Conservation (phyloP, 345 rosid species). For the Crucihimalaya himalaica region DNA sequence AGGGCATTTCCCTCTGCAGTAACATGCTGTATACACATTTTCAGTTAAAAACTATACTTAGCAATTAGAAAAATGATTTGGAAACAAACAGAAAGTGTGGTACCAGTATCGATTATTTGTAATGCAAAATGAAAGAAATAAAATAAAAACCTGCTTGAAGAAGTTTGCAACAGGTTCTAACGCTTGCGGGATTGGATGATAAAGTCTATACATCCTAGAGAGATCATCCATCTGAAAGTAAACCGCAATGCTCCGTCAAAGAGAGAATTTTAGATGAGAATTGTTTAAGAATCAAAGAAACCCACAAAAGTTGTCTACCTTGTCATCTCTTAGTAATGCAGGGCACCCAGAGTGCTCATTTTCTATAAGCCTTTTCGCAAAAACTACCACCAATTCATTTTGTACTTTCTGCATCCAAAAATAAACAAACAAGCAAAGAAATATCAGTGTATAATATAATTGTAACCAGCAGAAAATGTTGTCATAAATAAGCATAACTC, state of each 20-base stretch:
- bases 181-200: constrained; percentile 53
- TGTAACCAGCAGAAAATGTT: background rate
- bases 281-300: background rate
- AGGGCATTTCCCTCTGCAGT: constrained; percentile 72
- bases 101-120: background rate
- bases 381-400: constrained; percentile 58
- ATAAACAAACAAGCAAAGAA: background rate
- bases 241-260: background rate
- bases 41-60: background rate
- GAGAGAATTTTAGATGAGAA: background rate
- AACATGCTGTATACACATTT: constrained; percentile 50
- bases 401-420: constrained; percentile 51
- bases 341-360: constrained; percentile 85
- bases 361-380: constrained; percentile 64
- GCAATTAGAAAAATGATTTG: background rate
- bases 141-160: constrained; percentile 49
- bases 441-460: background rate
- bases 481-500: background rate
- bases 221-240: constrained; percentile 50
- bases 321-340: constrained; percentile 75
- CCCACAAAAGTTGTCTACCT: constrained; percentile 43
- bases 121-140: background rate
- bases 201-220: constrained; percentile 88
- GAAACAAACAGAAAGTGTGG: background rate
- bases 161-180: constrained; percentile 68